A percentile compares a stretch with the other conserved stretches of the same genome.
Evolutionary conservation across 352 stramenopile genomes (phyloP).

Genomic region (Globisporangium acanthophoron): DNA sequence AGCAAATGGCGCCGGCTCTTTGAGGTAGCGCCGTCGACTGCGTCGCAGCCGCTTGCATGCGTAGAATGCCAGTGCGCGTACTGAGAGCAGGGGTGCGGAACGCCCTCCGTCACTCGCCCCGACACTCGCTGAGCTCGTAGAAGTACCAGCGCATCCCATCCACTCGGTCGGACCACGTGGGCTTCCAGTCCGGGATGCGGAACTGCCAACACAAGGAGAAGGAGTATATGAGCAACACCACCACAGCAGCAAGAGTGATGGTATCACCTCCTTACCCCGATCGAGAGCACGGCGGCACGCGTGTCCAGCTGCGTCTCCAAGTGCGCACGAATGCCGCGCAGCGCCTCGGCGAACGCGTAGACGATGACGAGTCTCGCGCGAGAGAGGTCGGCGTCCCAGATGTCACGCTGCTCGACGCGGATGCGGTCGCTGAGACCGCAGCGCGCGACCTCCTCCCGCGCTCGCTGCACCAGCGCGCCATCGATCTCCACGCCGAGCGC

Average conservation of each 20-base stretch:
- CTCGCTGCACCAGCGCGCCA: slow-evolving; percentile 33
- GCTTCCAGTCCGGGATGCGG: slow-evolving; percentile 62
- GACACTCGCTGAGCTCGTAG: slow-evolving; percentile 42
- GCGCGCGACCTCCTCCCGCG: slow-evolving; percentile 17
- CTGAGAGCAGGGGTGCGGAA: neutral
- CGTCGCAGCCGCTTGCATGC: no score
- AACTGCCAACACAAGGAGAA: slow-evolving; percentile 34
- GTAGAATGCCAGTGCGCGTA: neutral
- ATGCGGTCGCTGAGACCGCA: slow-evolving; percentile 33
- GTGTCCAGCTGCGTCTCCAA: slow-evolving; percentile 33
- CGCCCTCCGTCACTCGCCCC: neutral
- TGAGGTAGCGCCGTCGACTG: no score
- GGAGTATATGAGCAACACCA: neutral
- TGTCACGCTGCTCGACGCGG: slow-evolving; percentile 42
- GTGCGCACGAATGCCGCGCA: slow-evolving; percentile 50
- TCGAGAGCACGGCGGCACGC: slow-evolving; percentile 55
- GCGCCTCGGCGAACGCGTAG: slow-evolving; percentile 80
- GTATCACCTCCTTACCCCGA: slow-evolving; percentile 43
- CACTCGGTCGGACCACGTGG: slow-evolving; percentile 42
- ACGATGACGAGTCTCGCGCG: slow-evolving; percentile 66
- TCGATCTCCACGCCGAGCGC: slow-evolving; percentile 76
- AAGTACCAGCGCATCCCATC: slow-evolving; percentile 69
- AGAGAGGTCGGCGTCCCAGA: slow-evolving; percentile 49
- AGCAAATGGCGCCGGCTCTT: neutral
- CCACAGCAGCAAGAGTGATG: neutral